Base-by-base conservation (phyloP, 176 grass and related monocot genomes). In the Oryza nivara region DNA sequence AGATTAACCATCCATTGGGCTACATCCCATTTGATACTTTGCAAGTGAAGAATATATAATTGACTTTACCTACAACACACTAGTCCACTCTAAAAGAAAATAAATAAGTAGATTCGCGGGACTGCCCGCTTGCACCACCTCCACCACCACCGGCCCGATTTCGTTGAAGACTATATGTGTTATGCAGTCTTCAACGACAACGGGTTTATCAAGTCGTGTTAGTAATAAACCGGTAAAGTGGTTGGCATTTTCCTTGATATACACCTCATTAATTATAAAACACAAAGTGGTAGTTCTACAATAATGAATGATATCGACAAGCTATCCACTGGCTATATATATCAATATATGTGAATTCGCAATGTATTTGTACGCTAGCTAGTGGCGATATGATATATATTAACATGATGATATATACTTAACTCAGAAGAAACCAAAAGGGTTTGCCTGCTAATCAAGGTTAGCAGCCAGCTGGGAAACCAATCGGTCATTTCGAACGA, bases 341-440 rank as follows among this genome's bases (percentile, higher is more conserved):
- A 36, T 36, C 35, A 36, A 36, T 36, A 36, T 36, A 32, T 58
- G 12, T 8, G 52, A 56, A 10, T 56, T 56, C 16, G 13, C 38
- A 64, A 46, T 14, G n/a, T 5, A 23, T 45, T n/a, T 65, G 26
- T 78, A 66, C 60, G 76, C 60, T 16, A 66, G 76, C 60, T 16
- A 66, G 9, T 28, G 76, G 61, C 36, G 4, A 66, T 79, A 78
- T 46, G 4, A 66, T 79, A 78, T 46, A 26, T 7, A 66, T 30
- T 60, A 66, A 60, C 28, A 19, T 28, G 38, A 79, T 15, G 23
- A 14, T 0, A 46, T 65, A 79, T 46, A 79, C 76, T 79, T 79
- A 79, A 30, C 76, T 23, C 38, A 47, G 14, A 66, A 79, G 76
- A 17, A 65, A 78, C 58, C 60, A 78, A 17, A 4, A 23, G 6